Base-by-base conservation (phyloP, 129 eudicot genomes). In the Ambrosia artemisiifolia region DNA sequence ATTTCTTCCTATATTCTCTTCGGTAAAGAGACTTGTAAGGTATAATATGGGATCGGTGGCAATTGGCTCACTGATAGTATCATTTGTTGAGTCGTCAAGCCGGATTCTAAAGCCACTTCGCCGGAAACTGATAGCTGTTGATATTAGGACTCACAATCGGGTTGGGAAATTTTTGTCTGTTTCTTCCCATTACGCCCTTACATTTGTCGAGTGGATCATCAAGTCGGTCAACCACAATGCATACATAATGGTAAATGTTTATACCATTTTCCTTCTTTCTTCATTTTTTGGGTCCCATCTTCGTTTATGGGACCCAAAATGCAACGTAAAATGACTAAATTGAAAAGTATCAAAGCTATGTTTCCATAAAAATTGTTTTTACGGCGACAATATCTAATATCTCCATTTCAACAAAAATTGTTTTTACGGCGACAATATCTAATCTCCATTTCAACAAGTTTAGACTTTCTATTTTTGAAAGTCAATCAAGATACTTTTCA, bases 201-300 rank as follows among this genome's bases (percentile, higher is more conserved):
- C 61, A 51, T 79, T 77, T 63, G 76, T 83, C 47, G 93, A 91
- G 63, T 94, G 97, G 97, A 84, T 81, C 79, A 81, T 86, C 81
- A 90, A 71, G 86, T 94, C 95, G 19, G 93, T 90, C 56, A 94
- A 94, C 86, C 96, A 87, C 59, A 90, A 90, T 54, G 98, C 96
- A 18, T 94, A 94, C 81, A 94, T 94, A 32, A 84, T 90, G 96
- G 98, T 94, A 86, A 73, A 80, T 11, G 55, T 65, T 33, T 63
- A 16, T 42, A 33, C 33, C 19, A 44, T 24, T 71, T 65, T 70
- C 49, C 64, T 49, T 56, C 74, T 75, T 28, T 20, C 48, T 79
- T 14, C 36, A 9, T 54, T 44, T 6, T 51, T n/a, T n/a, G 48
- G 20, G 68, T 35, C 30, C 48, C 48, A 16, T n/a, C 13, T 33